A percentile compares a stretch with the other conserved stretches of the same genome.
These are phyloP conservation scores for Acanthamoeba culbertsoni DNA, from an alignment of 208 protist genomes.

Conservation along the genomic window DNA sequence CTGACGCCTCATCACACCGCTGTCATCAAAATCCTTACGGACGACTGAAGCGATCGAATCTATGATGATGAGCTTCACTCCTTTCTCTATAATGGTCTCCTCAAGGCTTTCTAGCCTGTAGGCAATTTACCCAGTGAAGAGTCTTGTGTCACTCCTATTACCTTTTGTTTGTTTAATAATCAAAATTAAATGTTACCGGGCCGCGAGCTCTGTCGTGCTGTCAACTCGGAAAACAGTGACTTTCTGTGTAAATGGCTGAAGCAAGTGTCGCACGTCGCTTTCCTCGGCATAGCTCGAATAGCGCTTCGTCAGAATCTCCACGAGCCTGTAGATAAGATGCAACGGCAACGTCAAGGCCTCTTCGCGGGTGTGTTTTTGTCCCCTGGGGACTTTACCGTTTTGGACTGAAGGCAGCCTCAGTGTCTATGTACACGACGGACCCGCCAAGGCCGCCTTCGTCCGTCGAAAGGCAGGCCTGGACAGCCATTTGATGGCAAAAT, in stretches of 20 bases:
- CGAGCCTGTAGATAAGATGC: background rate
- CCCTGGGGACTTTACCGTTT: too few species aligned
- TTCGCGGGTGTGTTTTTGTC: too few species aligned
- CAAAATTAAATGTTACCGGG: background rate
- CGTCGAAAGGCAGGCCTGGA: background rate
- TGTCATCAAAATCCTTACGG: slow-evolving; percentile 16
- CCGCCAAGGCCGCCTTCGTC: slow-evolving; percentile 50
- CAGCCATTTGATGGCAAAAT: slow-evolving; percentile 56
- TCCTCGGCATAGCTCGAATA: slow-evolving; percentile 17
- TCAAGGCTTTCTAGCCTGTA: slow-evolving; percentile 22
- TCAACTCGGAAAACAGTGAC: background rate
- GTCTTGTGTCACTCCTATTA: background rate
- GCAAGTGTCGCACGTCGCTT: background rate
- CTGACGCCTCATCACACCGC: background rate
- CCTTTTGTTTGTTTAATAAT: background rate
- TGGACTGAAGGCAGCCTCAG: slow-evolving; percentile 31
- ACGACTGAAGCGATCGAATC: slow-evolving; percentile 25
- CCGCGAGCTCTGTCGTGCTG: background rate
- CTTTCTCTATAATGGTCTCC: slow-evolving; percentile 39
- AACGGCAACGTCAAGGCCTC: background rate
- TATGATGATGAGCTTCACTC: slow-evolving; percentile 1
- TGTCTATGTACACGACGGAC: slow-evolving; percentile 27
- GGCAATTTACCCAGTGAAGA: too few species aligned
- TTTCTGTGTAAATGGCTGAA: slow-evolving; percentile 25
- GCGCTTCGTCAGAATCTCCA: slow-evolving; percentile 46